These are phyloP conservation scores for Fonsecaea pugnacius DNA, from an alignment of 2,329 filamentous ascomycete genomes.

Conservation along the genomic window DNA sequence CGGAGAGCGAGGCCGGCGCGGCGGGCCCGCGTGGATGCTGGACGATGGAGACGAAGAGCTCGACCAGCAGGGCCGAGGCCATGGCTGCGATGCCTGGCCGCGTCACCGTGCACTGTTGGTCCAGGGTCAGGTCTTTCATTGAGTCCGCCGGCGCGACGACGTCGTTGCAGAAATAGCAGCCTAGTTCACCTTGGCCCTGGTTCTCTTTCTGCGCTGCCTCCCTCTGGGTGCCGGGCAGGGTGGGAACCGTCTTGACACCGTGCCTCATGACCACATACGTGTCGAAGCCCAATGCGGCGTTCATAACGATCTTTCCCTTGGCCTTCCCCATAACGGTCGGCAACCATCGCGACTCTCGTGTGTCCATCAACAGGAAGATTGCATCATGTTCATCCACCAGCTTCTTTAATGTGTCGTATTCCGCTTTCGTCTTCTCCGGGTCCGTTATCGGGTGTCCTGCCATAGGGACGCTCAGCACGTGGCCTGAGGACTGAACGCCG, in stretches of 20 bases:
- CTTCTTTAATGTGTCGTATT: slow-evolving; percentile 74
- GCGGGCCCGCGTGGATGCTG: slow-evolving; percentile 71
- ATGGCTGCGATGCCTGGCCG: slow-evolving; percentile 90
- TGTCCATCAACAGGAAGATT: slow-evolving; percentile 97
- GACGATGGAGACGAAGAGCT: slow-evolving; percentile 82
- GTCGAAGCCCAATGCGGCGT: slow-evolving; percentile 93
- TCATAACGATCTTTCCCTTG: slow-evolving; percentile 91
- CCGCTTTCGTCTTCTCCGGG: slow-evolving; percentile 67
- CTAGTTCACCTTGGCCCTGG: slow-evolving; percentile 53
- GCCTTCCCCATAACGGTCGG: slow-evolving; percentile 96
- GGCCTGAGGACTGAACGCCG: slow-evolving; percentile 78
- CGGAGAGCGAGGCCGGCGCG: slow-evolving; percentile 44
- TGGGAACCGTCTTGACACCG: slow-evolving; percentile 65
- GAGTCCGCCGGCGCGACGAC: slow-evolving; percentile 92
- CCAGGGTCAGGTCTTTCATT: slow-evolving; percentile 89
- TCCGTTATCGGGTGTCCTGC: slow-evolving; percentile 86
- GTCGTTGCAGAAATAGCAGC: slow-evolving; percentile 98
- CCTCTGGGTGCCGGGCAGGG: not conserved
- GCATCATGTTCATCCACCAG: slow-evolving; percentile 86
- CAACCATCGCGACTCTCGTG: slow-evolving; percentile 89
- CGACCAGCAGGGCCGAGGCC: slow-evolving; percentile 86
- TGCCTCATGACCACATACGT: slow-evolving; percentile 98
- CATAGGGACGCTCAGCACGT: slow-evolving; percentile 90
- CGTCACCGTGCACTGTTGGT: slow-evolving; percentile 98
- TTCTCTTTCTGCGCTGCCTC: not conserved